Base-by-base conservation (phyloP, 2,329 filamentous ascomycete species). In the Colletotrichum tropicicola region DNA sequence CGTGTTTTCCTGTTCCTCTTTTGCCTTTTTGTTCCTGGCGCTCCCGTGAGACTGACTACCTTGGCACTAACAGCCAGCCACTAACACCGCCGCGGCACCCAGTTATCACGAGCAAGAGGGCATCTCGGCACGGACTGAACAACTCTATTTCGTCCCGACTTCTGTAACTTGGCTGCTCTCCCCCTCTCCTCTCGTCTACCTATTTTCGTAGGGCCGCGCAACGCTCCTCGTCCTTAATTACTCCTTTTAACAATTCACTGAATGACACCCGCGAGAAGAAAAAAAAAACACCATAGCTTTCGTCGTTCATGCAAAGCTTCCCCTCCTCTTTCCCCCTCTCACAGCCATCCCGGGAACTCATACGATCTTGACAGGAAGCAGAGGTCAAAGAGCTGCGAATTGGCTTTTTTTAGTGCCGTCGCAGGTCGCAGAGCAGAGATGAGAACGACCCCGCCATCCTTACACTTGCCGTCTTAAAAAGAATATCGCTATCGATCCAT, bases 141-240 rank as follows among this genome's bases (percentile, higher is more conserved):
- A 57, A 48, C 54, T 48, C 54, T 57, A 57, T 57, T 57, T 48
- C 43, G 54, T 57, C 54, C n/a, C n/a, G 15, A 37, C 43, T 48
- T 57, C 54, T 57, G 54, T 48, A 57, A 48, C 54, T 43, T 15
- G 27, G 32, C 23, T 41, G 41, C 43, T 51, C 41, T 44, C 28
- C 45, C 43, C 13, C 12, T 27, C n/a, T 35, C 32, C 32, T 15
- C 27, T 17, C 32, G 30, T 41, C 37, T 17, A n/a, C n/a, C n/a
- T 39, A 13, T 39, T 17, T 21, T 35, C 30, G 27, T 54, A 32
- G 25, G 48, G 49, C 48, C 48, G 54, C 43, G 54, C 54, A 57
- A 57, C 54, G 44, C 27, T 60, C 27, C 43, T 65, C 25, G 43
- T 65, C 41, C 41, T 48, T 30, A 43, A 45, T 58, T 63, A 27